Evolutionary conservation across 2,329 filamentous ascomycete species (phyloP), one percentile per base, ranked within the genome.

Genomic region (Exutisphaerella laricina): DNA sequence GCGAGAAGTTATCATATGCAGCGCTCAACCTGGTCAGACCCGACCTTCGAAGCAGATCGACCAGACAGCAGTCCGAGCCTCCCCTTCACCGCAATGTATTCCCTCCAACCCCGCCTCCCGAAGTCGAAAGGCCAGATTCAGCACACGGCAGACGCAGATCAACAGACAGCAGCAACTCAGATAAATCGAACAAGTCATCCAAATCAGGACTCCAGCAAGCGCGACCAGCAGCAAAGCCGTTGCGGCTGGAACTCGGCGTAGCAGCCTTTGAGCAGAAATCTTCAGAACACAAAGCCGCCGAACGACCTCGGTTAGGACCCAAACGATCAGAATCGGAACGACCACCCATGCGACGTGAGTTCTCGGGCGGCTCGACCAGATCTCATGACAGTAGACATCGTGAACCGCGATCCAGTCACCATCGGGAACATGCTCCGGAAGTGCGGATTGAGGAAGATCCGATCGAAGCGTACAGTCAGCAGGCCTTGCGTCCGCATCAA

Each of bases 41-140:
- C 22, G 85, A 85, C 37, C 72, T 97, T 23, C 77, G 78, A 55
- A 90, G 85, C 59, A 80, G 85, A 51, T 42, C 39, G 8, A 68
- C 69, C 52, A 78, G 85, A 58, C 87, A 94, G 58, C 87, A 92
- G 60, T 92, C 86, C 13, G 88, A 92, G 60, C 87, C 88, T 6
- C 86, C 87, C 0, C 71, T 80, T 51, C 79, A 78, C 61, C 81
- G 88, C 57, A 86, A 85, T 57, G 78, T 90, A 50, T 96, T 97
- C 70, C 92, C 92, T 13, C 92, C 92, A n/a, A 97, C 92, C n/a
- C 92, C 92, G 29, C 92, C 92, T 5, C 92, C 92, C 4, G 92
- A 98, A 71, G 78, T 79, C 49, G 88, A 96, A 36, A 43, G 54
- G 26, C 56, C 59, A 17, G 52, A 56, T 9, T 55, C 55, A 9